Conservation (phyloP, 768 basidiomycete species). For the Trametes cinnabarina region DNA sequence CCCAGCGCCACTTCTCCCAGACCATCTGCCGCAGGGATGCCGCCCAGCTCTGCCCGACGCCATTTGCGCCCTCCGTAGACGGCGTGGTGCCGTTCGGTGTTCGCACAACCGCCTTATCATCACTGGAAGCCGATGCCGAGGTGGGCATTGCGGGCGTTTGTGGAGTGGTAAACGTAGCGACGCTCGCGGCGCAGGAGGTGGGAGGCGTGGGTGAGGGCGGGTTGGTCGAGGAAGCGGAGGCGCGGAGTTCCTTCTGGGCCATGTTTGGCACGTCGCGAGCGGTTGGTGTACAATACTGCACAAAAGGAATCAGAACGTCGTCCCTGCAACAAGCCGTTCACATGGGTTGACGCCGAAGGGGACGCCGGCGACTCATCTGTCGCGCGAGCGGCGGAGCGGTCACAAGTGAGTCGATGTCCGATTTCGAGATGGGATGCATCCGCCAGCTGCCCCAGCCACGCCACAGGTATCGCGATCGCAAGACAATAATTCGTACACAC, state of each 20-base stretch:
- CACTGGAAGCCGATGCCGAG: neutral
- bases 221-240: conserved; percentile 33
- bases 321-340: neutral
- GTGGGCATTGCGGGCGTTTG: neutral
- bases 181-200: neutral
- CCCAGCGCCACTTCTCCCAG: conserved; percentile 87
- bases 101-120: conserved; percentile 8
- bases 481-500: conserved; percentile 42
- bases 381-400: neutral
- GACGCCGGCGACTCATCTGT: neutral
- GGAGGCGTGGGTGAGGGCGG: conserved; percentile 12
- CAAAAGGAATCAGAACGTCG: conserved; percentile 22
- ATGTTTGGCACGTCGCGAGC: conserved; percentile 87
- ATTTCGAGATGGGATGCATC: neutral
- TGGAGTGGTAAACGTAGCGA: neutral
- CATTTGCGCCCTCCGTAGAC: conserved; percentile 17
- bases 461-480: neutral
- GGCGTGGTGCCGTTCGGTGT: conserved; percentile 11
- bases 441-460: neutral
- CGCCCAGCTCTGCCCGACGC: conserved; percentile 48
- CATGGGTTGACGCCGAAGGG: too few species aligned
- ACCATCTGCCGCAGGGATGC: conserved; percentile 62
- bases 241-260: conserved; percentile 76
- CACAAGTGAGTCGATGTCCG: conserved; percentile 5
- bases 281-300: conserved; percentile 65